Evolutionary conservation across 768 basidiomycete species (phyloP).

Genomic region (Pulveroboletus frians): DNA sequence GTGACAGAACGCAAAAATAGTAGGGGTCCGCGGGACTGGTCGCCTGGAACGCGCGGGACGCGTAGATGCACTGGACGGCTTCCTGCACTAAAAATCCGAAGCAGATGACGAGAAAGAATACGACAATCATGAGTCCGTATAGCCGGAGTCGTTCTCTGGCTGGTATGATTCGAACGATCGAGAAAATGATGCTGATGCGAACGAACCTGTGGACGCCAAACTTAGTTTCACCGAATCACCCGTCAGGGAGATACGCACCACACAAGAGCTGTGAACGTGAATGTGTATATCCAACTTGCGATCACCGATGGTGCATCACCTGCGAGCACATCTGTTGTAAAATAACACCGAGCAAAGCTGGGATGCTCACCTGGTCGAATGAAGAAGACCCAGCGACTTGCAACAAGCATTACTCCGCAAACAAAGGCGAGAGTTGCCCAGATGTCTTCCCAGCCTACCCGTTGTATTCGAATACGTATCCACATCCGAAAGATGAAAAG

Average conservation of each 20-base stretch:
- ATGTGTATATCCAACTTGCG: constrained; percentile 14
- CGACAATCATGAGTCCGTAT: constrained; percentile 3
- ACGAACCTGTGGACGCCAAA: constrained; percentile 10
- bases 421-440: constrained; percentile 16
- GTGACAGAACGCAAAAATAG: background rate
- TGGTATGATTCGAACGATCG: constrained; percentile 17
- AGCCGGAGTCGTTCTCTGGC: constrained; percentile 6
- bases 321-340: background rate
- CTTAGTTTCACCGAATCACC: background rate
- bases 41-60: background rate
- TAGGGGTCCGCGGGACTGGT: background rate
- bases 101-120: constrained; percentile 10
- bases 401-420: constrained; percentile 6
- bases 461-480: constrained; percentile 17
- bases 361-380: background rate
- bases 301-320: background rate
- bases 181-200: constrained; percentile 19
- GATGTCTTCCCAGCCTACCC: constrained; percentile 20
- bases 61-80: constrained; percentile 1
- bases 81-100: background rate
- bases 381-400: constrained; percentile 9
- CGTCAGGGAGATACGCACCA: constrained; percentile 12
- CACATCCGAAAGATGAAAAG: constrained; percentile 15
- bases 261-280: constrained; percentile 5
- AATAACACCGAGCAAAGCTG: background rate